A percentile compares a stretch with the other conserved stretches of the same genome.
phyloP scores from a whole-genome alignment of 2,329 filamentous ascomycete genomes.

The Ophiostoma triangulosporum region DNA sequence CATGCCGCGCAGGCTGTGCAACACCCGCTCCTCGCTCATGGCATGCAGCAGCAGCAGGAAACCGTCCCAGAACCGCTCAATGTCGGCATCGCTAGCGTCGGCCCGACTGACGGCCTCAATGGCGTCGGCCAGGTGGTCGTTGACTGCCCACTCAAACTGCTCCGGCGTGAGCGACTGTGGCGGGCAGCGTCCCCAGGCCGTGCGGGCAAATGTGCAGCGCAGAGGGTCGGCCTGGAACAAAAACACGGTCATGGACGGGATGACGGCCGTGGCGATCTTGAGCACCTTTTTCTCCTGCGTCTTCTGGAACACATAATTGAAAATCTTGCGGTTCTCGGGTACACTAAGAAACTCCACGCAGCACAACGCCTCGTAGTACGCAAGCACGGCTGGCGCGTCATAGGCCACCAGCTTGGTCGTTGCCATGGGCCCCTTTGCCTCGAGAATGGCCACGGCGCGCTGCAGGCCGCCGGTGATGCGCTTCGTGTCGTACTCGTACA shows the following conservation, averaged over 20 bases:
- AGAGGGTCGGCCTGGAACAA: constrained; percentile 59
- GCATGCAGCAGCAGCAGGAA: constrained; percentile 60
- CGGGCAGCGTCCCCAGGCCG: constrained; percentile 53
- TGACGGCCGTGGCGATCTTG: constrained; percentile 54
- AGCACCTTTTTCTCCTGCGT: constrained; percentile 69
- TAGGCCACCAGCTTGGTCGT: constrained; percentile 32
- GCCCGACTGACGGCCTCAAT: constrained; percentile 48
- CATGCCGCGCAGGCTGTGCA: constrained; percentile 64
- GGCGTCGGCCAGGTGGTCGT: constrained; percentile 54
- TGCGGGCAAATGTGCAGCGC: constrained; percentile 53
- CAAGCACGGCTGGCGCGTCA: constrained; percentile 51
- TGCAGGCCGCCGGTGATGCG: constrained; percentile 28
- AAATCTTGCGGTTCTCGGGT: constrained; percentile 41
- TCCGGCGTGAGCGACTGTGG: constrained; percentile 47
- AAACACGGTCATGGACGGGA: constrained; percentile 75
- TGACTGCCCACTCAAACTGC: constrained; percentile 81
- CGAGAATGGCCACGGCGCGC: constrained; percentile 35
- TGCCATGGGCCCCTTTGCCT: constrained; percentile 32
- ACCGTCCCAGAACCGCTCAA: constrained; percentile 69
- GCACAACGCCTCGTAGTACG: constrained; percentile 79
- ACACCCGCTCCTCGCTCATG: constrained; percentile 60
- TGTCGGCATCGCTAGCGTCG: constrained; percentile 26
- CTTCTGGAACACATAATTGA: constrained; percentile 71
- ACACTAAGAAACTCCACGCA: constrained; percentile 61
- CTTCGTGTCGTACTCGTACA: constrained; percentile 25